phyloP scores from a whole-genome alignment of 192 early-diverging fungal genomes.

The Backusella mclennaniae region DNA sequence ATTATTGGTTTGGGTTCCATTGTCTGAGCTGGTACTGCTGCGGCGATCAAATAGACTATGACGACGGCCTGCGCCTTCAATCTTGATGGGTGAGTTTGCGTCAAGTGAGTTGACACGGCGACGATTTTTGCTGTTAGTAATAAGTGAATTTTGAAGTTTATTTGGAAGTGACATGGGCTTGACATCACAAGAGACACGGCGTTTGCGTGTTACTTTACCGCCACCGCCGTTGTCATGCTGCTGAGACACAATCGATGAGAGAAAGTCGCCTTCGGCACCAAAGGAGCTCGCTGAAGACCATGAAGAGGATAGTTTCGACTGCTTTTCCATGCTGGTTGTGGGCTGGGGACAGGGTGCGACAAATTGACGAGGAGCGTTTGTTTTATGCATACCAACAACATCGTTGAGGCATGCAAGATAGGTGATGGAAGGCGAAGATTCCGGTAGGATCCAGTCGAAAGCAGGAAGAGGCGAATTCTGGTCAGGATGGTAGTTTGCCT shows the following conservation, averaged over 20 bases:
- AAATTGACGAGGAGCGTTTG: constrained; percentile 46
- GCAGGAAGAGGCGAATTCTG: background rate
- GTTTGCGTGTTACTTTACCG: constrained; percentile 33
- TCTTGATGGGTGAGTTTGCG: constrained; percentile 7
- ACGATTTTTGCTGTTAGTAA: constrained; percentile 33
- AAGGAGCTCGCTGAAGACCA: background rate
- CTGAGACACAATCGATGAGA: constrained; percentile 14
- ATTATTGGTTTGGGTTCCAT: background rate
- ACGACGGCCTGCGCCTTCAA: constrained; percentile 9
- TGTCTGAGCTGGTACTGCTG: background rate
- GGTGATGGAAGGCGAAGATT: constrained; percentile 39
- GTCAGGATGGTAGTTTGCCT: background rate
- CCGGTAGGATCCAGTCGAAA: constrained; percentile 30
- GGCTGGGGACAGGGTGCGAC: background rate
- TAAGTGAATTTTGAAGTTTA: background rate
- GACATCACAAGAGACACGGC: constrained; percentile 38
- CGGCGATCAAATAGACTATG: constrained; percentile 4
- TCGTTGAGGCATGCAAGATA: constrained; percentile 77
- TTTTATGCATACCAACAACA: constrained; percentile 70
- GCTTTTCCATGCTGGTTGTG: background rate
- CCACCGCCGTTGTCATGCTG: constrained; percentile 3
- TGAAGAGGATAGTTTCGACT: background rate
- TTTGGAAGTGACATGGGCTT: constrained; percentile 17
- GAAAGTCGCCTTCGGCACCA: constrained; percentile 2
- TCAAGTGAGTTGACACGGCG: constrained; percentile 57